Evolutionary conservation across 192 early-diverging fungal genomes (phyloP), one percentile per base, ranked within the genome.

Genomic region (Borealophlyctis nickersoniae): DNA sequence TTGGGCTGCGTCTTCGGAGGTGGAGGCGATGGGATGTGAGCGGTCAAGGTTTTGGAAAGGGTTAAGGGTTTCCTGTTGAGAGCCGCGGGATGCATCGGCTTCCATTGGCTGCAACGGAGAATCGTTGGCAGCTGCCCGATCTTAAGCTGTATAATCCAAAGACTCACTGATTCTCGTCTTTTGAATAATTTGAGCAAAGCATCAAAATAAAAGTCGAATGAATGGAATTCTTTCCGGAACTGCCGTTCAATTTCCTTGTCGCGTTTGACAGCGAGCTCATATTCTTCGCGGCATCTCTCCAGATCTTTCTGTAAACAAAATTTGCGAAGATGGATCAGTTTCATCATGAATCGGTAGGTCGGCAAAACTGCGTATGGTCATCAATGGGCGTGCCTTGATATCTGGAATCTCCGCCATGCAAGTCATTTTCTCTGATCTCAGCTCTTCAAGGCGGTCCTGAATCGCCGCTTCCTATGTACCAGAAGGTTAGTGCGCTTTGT

Each of bases 241-340:
- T 50, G 45, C 56, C 75, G 74, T 14, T 86, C 84, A 27, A 86
- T 72, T 33, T 86, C 84, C 58, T 86, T 86, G 62, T 86, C 84
- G 28, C 69, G 56, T 52, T 73, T 73, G 1, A 74, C 27, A 9
- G 74, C 66, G 13, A 49, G 36, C 14, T 86, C 84, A 52, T 86
- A 74, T 39, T 84, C 83, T 31, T 86, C 84, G n/a, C 73, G 36
- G 34, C 34, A 58, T 19, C 65, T 50, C 35, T 86, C 84, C 1
- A 85, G 58, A n/a, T 82, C 83, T 63, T 83, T 83, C 76, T 80
- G 52, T 49, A 26, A 62, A 30, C 53, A 39, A 4, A 48, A 23
- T 3, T 14, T 73, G 36, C 62, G 29, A 28, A 22, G 13, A 4
- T 67, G 34, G n/a, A 16, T 65, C 35, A 30, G 28, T 13, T 14